Evolutionary conservation across 371 early-diverging fungal species (phyloP).

Genomic region (Mortierella sp.): DNA sequence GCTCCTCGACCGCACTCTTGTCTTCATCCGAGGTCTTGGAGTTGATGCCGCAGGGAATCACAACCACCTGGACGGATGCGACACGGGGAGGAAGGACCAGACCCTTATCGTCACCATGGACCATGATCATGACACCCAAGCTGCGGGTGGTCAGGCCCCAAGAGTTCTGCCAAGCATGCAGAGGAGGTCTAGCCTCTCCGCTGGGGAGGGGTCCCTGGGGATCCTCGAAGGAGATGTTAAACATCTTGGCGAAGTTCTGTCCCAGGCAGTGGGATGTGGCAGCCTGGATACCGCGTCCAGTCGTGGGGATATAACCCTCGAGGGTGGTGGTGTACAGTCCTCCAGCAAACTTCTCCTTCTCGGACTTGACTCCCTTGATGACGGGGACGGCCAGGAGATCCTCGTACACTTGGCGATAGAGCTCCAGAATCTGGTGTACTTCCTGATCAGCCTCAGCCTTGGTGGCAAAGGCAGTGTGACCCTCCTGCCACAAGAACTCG

Average conservation of each 20-base stretch:
- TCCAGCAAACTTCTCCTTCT: constrained; percentile 99
- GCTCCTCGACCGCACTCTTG: constrained; percentile 70
- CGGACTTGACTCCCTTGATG: constrained; percentile 98
- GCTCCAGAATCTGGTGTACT: constrained; percentile 92
- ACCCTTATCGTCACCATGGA: constrained; percentile 99
- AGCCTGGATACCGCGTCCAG: constrained; percentile 99
- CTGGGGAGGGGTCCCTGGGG: constrained; percentile 62
- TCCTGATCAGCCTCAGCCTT: constrained; percentile 94
- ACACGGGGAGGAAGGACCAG: constrained; percentile 99
- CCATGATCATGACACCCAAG: constrained; percentile 99
- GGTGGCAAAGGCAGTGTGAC: constrained; percentile 98
- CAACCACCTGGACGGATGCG: constrained; percentile 92
- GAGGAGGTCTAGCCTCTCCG: constrained; percentile 67
- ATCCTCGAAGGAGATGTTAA: constrained; percentile 88
- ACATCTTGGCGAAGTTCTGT: constrained; percentile 99
- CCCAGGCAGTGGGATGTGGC: constrained; percentile 99
- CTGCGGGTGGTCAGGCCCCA: constrained; percentile 99
- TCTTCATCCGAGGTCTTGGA: constrained; percentile 86
- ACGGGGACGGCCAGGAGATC: constrained; percentile 99
- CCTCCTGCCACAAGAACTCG: constrained; percentile 99
- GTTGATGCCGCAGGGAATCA: constrained; percentile 97
- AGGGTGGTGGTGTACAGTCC: constrained; percentile 98
- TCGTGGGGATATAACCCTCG: constrained; percentile 98
- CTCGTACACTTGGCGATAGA: constrained; percentile 97
- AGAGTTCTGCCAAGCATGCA: constrained; percentile 98